Evolutionary conservation across 352 stramenopile species (phyloP).

Genomic region (Pythium diclinum): DNA sequence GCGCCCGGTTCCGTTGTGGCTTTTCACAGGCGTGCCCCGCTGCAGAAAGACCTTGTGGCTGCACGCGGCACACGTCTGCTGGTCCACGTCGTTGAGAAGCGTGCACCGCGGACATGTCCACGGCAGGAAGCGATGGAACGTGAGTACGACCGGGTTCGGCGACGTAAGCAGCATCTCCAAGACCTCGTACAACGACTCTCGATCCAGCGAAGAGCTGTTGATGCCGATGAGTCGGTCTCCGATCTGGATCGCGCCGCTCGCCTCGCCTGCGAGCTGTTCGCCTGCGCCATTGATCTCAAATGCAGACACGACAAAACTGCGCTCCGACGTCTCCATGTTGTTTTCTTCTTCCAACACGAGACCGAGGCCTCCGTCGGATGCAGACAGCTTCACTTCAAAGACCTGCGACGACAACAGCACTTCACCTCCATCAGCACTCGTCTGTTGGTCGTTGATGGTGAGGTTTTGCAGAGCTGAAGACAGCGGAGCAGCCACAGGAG

Average conservation of each 20-base stretch:
- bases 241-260: constrained; percentile 57
- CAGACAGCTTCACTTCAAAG: constrained; percentile 58
- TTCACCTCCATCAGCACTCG: constrained; percentile 9
- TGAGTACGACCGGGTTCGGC: constrained; percentile 61
- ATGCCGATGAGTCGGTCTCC: constrained; percentile 65
- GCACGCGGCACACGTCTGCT: constrained; percentile 49
- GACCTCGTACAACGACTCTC: constrained; percentile 48
- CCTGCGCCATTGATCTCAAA: constrained; percentile 68
- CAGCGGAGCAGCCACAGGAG: not conserved
- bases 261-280: constrained; percentile 63
- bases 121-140: constrained; percentile 52
- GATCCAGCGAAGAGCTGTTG: constrained; percentile 45
- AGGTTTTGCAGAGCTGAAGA: constrained; percentile 10
- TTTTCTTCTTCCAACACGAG: constrained; percentile 46
- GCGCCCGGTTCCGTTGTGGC: not conserved
- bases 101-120: constrained; percentile 77
- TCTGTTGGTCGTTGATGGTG: constrained; percentile 14
- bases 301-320: constrained; percentile 45
- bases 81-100: constrained; percentile 50
- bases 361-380: constrained; percentile 69
- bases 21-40: constrained; percentile 9
- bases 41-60: constrained; percentile 30
- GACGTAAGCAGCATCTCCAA: constrained; percentile 71
- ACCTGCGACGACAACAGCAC: constrained; percentile 32
- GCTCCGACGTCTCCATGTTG: constrained; percentile 9